Evolutionary conservation across 2,329 filamentous ascomycete genomes (phyloP), one percentile per base, ranked within the genome.

Genomic region (Colletotrichum sp.): DNA sequence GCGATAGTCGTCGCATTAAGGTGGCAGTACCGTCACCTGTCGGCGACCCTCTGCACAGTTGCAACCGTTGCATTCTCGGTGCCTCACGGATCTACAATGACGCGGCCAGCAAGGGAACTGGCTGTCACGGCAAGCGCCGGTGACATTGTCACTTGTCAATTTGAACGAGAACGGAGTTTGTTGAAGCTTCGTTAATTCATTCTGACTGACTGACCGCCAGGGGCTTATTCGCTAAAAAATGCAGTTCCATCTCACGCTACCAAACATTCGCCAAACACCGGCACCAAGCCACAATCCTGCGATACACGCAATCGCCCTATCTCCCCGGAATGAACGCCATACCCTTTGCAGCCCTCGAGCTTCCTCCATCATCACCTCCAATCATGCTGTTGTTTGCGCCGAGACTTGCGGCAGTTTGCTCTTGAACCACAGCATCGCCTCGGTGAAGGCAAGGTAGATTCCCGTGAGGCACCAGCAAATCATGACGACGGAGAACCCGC

Each of bases 401-500:
- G 65, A 67, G 16, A 71, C 10, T 15, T 70, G 69, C 13, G 69
- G 63, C 60, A 77, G 28, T n/a, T 39, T 70, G 26, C 76, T 67
- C 62, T 76, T 78, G 59, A 77, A 79, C 83, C 86, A 86, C 63
- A 89, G 82, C 10, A 84, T 81, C 55, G 83, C 81, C 78, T 90
- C 87, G 16, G 87, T 89, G 65, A 90, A 89, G 39, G 86, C 77
- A 72, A 90, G 85, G 72, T 90, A 90, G 44, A 86, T 80, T 4
- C 89, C 86, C 1, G 89, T 88, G 18, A 88, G 79, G 32, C 83
- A 84, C 89, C 89, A 90, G 75, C 89, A 88, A 2, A 85, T 84
- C 26, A 88, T 62, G 65, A 91, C 90, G 26, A 89, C 79, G 4
- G 85, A 85, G 24, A 90, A 78, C 0, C 87, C 87, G 9, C 87